Percentiles rank a stretch among this genome's conserved stretches.
These are phyloP conservation scores for Amanita polypyramis DNA, from an alignment of 768 basidiomycete genomes.

Conservation along the genomic window DNA sequence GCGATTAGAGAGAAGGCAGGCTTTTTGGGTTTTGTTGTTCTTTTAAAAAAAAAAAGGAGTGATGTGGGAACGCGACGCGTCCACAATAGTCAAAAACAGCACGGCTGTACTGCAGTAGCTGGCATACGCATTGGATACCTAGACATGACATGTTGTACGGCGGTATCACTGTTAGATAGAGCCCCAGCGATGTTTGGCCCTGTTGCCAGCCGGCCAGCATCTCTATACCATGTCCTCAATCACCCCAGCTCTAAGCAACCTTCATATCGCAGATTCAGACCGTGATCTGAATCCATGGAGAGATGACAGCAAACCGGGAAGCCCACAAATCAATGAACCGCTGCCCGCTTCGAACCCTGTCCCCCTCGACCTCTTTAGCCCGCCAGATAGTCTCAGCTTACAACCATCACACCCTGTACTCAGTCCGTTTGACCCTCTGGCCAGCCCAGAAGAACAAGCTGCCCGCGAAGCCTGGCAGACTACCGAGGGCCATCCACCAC, in stretches of 20 bases:
- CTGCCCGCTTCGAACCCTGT: constrained; percentile 33
- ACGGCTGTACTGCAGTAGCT: no score
- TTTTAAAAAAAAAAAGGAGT: constrained; percentile 8
- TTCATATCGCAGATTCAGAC: neutral
- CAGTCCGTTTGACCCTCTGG: constrained; percentile 62
- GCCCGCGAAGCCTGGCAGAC: constrained; percentile 58
- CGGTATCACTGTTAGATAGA: no score
- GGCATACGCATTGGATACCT: neutral
- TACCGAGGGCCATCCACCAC: constrained; percentile 53
- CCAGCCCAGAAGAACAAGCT: constrained; percentile 41
- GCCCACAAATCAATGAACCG: constrained; percentile 12
- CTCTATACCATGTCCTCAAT: neutral
- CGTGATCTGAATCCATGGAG: constrained; percentile 2
- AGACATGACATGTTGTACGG: no score
- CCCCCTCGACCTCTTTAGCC: constrained; percentile 22
- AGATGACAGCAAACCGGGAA: neutral
- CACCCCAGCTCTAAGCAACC: neutral
- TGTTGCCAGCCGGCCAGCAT: no score
- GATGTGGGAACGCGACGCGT: neutral
- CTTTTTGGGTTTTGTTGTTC: no score
- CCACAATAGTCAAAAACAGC: neutral
- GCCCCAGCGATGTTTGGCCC: no score
- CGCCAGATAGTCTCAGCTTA: constrained; percentile 11
- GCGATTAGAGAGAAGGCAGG: constrained; percentile 6
- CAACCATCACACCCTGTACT: constrained; percentile 26